Base-by-base conservation (phyloP, 78 protist genomes). In the Dictyostelium firmibasis region DNA sequence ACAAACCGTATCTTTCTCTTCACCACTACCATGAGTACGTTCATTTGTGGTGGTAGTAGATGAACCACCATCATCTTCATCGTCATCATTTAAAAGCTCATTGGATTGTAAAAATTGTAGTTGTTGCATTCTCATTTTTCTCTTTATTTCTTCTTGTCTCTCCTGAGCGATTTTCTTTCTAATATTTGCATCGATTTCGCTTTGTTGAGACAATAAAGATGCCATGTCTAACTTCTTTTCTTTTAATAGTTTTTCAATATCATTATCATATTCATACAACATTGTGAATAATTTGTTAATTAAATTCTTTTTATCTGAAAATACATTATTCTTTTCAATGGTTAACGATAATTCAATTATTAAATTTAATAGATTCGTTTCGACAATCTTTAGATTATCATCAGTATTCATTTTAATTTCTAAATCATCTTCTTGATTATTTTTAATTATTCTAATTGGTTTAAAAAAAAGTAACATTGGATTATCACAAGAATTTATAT, bases 51-150 rank as follows among this genome's bases (percentile, higher is more conserved):
- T 33, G 2, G 44, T 72, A 3, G 38, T 72, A 13, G 79, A 33
- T 4, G 43, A 16, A 18, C 79, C 79, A 33, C 27, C 44, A 31
- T 31, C 77, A 14, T 31, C 43, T n/a, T 36, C 81, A 36, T 44
- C 84, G 31, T 89, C 87, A 13, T 25, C 72, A 41, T 31, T 20
- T n/a, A 76, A n/a, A 2, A 18, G 29, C 14, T 64, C 57, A 81
- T 78, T 81, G 3, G 64, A 64, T 47, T 81, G 74, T 20, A 89
- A 7, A 57, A 89, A 89, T 47, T 89, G 86, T 53, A 50, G 11
- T 69, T 89, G 94, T n/a, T 89, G 94, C 23, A 64, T 67, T 33
- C 47, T 81, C 94, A 89, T 89, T 75, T 81, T 89, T 47, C 83
- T 85, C 16, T 44, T 33, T n/a, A 89, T 89, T 29, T 75, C 86